Base-by-base conservation (phyloP, 2,329 filamentous ascomycete genomes). In the Stagonosporopsis rhizophila region DNA sequence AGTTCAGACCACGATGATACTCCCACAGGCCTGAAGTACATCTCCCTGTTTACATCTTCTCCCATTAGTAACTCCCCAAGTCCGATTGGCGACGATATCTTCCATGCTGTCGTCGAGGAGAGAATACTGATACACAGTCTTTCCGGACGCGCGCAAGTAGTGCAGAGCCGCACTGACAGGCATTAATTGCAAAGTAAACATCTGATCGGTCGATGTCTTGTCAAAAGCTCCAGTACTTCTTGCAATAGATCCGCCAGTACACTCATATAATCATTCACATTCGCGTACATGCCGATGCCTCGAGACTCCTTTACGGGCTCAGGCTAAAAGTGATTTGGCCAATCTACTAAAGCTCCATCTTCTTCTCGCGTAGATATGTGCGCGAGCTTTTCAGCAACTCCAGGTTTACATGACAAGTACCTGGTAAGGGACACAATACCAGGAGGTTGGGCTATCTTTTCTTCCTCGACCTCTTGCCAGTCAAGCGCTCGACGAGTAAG, bases 401-500 rank as follows among this genome's bases (percentile, higher is more conserved):
- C 23, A 7, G 62, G 62, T n/a, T 67, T 62, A 12, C 35, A 34
- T 4, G 44, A 42, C 3, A 68, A 49, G 40, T 67, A 58, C 58
- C 60, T 72, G 5, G 65, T 70, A 3, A 66, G 69, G 3, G 60
- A 62, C 39, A 77, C 69, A 48, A 80, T 72, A 63, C 75, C 37
- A n/a, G 37, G 37, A 14, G 42, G 50, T 14, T 53, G 23, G 2
- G 42, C 30, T 4, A 54, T 47, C 5, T 54, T 42, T 0, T 27
- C 23, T 12, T 44, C 32, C 15, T 48, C 38, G 15, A 71, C 2
- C 57, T 58, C 8, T 69, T 60, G 11, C 76, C 75, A 0, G 76
- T 78, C 4, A 80, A 48, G 6, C 65, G 65, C 55, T 80, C 77
- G 8, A 84, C 68, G 1, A 78, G 70, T 6, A 78, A 59, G 8